These are phyloP conservation scores for Citrullus mucosospermus DNA, from an alignment of 306 rosid species.

Conservation along the genomic window DNA sequence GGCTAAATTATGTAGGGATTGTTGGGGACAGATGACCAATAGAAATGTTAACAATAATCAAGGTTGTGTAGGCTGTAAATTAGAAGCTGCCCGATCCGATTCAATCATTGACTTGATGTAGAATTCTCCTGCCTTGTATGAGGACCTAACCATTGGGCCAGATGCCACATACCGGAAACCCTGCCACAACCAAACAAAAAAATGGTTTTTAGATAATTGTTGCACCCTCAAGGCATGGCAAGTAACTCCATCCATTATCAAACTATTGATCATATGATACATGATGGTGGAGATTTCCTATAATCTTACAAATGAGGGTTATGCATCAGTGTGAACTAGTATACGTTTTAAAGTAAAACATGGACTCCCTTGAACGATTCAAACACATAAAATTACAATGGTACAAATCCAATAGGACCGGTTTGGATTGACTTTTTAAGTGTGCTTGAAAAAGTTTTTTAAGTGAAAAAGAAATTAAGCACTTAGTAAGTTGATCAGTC, in stretches of 20 bases:
- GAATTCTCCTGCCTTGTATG: constrained; percentile 88
- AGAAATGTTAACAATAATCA: constrained; percentile 13
- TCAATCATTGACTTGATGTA: constrained; percentile 94
- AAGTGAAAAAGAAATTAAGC: too few species aligned
- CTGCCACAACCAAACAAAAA: constrained; percentile 31
- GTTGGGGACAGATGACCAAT: neutral
- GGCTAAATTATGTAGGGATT: neutral
- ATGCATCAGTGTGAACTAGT: neutral
- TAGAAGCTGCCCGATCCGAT: constrained; percentile 60
- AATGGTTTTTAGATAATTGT: neutral
- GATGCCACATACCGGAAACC: constrained; percentile 90
- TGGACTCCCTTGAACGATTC: neutral
- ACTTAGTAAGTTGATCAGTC: too few species aligned
- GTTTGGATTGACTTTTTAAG: neutral
- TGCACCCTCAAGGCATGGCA: constrained; percentile 1
- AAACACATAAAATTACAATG: neutral
- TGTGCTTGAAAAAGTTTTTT: too few species aligned
- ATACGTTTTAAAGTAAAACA: neutral
- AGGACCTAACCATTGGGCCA: constrained; percentile 92
- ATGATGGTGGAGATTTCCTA: neutral
- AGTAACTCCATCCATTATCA: neutral
- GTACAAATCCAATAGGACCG: neutral
- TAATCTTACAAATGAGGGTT: neutral
- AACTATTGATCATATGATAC: neutral
- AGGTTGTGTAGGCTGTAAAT: constrained; percentile 31